A percentile compares a stretch with the other conserved stretches of the same genome.
Conservation (phyloP, 192 early-diverging fungal species). For the Coemansia sp. region DNA sequence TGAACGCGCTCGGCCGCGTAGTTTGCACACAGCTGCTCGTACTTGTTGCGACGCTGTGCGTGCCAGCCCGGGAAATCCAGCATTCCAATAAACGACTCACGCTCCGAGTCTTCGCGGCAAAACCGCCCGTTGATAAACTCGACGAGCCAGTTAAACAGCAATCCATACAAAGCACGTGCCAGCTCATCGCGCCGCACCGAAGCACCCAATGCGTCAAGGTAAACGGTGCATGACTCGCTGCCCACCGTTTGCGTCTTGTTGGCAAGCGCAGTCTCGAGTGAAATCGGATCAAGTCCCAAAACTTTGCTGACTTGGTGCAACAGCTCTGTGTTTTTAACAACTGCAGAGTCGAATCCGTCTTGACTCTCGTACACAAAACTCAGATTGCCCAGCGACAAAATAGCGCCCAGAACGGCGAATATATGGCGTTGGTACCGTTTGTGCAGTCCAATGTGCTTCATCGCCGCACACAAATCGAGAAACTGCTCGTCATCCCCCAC, state of each 20-base stretch:
- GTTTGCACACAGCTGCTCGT: constrained; percentile 72
- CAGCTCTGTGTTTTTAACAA: constrained; percentile 76
- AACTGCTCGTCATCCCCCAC: constrained; percentile 66
- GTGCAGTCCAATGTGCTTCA: constrained; percentile 68
- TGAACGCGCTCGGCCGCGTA: constrained; percentile 74
- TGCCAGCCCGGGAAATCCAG: constrained; percentile 78
- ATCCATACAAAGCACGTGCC: constrained; percentile 80
- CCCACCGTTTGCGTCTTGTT: constrained; percentile 83
- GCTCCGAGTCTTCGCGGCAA: constrained; percentile 66
- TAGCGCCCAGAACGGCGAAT: constrained; percentile 81
- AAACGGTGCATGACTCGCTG: constrained; percentile 84
- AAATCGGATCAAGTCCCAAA: constrained; percentile 78
- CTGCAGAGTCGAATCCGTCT: constrained; percentile 73
- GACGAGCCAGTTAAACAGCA: constrained; percentile 88
- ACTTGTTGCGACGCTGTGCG: constrained; percentile 71
- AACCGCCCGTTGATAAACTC: constrained; percentile 90
- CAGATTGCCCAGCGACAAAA: constrained; percentile 88
- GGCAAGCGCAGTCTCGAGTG: constrained; percentile 76
- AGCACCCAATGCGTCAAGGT: constrained; percentile 78
- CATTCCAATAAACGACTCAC: constrained; percentile 63
- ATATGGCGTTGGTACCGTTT: constrained; percentile 75
- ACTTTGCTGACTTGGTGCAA: constrained; percentile 79
- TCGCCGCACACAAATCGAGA: constrained; percentile 59
- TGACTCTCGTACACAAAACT: constrained; percentile 70
- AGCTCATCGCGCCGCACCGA: constrained; percentile 77